A percentile compares a stretch with the other conserved stretches of the same genome.
phyloP scores from a whole-genome alignment of 2,329 filamentous ascomycete genomes.

The Stenocarpella maydis region DNA sequence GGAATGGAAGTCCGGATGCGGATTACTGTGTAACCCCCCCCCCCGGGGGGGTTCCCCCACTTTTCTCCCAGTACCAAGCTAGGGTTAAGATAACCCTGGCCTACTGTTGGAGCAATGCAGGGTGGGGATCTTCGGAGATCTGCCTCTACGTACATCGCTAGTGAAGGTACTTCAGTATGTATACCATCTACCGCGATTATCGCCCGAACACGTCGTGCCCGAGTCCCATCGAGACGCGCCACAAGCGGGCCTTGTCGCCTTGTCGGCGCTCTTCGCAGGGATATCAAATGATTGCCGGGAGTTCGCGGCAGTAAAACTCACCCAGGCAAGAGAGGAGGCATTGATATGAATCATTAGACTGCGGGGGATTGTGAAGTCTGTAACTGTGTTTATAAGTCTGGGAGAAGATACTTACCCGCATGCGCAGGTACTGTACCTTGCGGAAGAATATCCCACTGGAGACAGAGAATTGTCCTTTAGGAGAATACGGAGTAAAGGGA shows the following conservation, averaged over 20 bases:
- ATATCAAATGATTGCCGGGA: not conserved
- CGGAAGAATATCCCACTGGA: not conserved
- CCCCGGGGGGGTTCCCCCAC: too few relatives aligned
- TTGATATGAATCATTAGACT: not conserved
- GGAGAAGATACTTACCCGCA: too few relatives aligned
- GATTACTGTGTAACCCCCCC: too few relatives aligned
- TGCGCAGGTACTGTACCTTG: too few relatives aligned
- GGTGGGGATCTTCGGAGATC: not conserved
- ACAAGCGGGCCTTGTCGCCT: constrained; percentile 4
- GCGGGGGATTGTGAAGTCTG: not conserved
- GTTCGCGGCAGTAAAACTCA: not conserved
- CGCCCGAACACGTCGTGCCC: constrained; percentile 3
- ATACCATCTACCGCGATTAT: not conserved
- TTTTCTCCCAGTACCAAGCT: too few relatives aligned
- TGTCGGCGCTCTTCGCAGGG: not conserved
- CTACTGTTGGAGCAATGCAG: not conserved
- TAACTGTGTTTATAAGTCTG: not conserved
- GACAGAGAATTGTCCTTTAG: not conserved
- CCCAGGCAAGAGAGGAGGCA: not conserved
- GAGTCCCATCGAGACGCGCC: not conserved
- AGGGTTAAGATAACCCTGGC: not conserved
- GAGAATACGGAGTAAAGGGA: too few relatives aligned
- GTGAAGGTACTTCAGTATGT: too few relatives aligned
- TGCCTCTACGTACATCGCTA: not conserved
- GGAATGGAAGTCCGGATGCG: too few relatives aligned